These are phyloP conservation scores for Plasmodium knowlesi DNA, from an alignment of 169 alveolate genomes.

Conservation along the genomic window DNA sequence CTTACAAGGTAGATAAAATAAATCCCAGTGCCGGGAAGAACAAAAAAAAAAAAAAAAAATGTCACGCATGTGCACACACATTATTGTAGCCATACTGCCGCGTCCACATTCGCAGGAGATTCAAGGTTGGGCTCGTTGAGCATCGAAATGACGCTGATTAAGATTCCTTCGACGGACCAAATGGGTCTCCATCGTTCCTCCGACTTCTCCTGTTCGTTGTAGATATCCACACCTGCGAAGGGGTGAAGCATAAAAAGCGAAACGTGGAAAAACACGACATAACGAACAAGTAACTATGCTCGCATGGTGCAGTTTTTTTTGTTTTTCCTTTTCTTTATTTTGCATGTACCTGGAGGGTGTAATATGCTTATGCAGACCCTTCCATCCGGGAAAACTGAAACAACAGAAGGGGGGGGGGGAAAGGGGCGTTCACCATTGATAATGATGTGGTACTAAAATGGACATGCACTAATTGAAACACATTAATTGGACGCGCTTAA, in stretches of 20 bases:
- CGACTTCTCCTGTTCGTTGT: conserved; percentile 96
- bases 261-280: not conserved
- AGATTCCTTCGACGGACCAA: conserved; percentile 96
- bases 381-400: conserved; percentile 91
- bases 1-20: not conserved
- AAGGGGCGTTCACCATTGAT: not conserved
- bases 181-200: conserved; percentile 99
- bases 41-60: not conserved
- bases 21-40: not conserved
- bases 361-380: conserved; percentile 97
- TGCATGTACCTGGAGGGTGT: conserved; percentile 94
- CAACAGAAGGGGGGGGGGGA: not conserved
- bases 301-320: not conserved
- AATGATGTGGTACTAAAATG: not conserved
- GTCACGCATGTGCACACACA: not conserved
- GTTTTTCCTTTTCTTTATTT: not conserved
- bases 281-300: not conserved
- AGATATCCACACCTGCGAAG: conserved; percentile 85
- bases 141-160: conserved; percentile 96
- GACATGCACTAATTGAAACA: not conserved
- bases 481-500: not conserved
- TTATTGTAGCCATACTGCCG: conserved; percentile 83
- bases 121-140: conserved; percentile 96
- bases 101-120: conserved; percentile 98
- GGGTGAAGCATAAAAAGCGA: not conserved